Percentiles rank a stretch among this genome's conserved stretches.
phyloP scores from a whole-genome alignment of 441 rosid genomes.

The Populus hybrid region DNA sequence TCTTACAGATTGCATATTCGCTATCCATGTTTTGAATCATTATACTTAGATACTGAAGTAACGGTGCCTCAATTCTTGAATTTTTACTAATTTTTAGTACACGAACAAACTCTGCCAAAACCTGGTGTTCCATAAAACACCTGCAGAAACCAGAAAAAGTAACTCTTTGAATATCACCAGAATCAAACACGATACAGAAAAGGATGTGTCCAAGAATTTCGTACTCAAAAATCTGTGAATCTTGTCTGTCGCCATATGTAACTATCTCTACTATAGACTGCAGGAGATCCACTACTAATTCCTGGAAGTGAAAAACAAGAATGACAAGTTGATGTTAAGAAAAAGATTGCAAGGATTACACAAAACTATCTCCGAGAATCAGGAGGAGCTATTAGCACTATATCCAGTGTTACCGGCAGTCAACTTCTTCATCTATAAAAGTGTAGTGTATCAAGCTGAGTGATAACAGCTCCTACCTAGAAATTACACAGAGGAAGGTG shows the following conservation, averaged over 20 bases:
- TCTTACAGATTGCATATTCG: slow-evolving; percentile 68
- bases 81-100: slow-evolving; percentile 43
- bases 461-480: neutral
- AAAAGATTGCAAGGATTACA: neutral
- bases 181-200: slow-evolving; percentile 4
- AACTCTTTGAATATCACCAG: neutral
- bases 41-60: slow-evolving; percentile 71
- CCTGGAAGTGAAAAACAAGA: slow-evolving; percentile 33
- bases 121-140: slow-evolving; percentile 73
- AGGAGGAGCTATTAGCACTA: neutral
- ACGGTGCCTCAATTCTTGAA: slow-evolving; percentile 55
- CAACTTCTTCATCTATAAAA: neutral
- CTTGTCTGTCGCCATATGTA: slow-evolving; percentile 67
- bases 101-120: slow-evolving; percentile 65
- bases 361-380: neutral
- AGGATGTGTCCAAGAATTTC: slow-evolving; percentile 6
- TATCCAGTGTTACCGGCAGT: neutral
- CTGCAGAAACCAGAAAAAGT: slow-evolving; percentile 27
- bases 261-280: slow-evolving; percentile 70
- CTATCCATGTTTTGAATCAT: slow-evolving; percentile 69
- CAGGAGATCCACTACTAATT: slow-evolving; percentile 52
- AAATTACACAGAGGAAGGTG: neutral
- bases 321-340: slow-evolving; percentile 6
- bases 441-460: neutral
- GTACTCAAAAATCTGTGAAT: slow-evolving; percentile 65